Conservation (phyloP, 2,329 filamentous ascomycete genomes). For the Cladosporium colombiae region DNA sequence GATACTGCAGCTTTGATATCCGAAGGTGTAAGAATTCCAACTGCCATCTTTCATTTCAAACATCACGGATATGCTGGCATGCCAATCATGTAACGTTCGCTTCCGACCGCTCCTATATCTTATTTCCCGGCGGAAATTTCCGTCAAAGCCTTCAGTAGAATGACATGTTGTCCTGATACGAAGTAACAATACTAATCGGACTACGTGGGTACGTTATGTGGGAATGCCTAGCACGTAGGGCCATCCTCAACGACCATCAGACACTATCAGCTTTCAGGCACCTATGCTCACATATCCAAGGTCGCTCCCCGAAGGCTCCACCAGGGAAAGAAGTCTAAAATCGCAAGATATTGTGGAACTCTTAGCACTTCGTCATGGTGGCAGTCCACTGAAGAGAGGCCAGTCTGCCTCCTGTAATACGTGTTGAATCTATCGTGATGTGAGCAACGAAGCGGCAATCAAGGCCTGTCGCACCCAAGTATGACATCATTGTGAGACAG, state of each 20-base stretch:
- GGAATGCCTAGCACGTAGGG: not conserved
- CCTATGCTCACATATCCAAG: not conserved
- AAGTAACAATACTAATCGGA: not conserved
- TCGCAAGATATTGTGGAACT: not conserved
- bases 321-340: not conserved
- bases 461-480: not conserved
- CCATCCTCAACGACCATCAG: not conserved
- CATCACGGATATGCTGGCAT: too few species aligned
- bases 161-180: too few species aligned
- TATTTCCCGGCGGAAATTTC: too few species aligned
- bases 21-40: too few species aligned
- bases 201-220: not conserved
- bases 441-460: not conserved
- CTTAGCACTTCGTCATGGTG: not conserved
- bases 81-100: too few species aligned
- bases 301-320: not conserved
- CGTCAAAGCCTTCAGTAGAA: too few species aligned
- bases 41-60: too few species aligned
- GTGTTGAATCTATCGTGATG: not conserved
- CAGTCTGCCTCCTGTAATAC: not conserved
- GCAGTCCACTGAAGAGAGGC: not conserved
- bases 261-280: not conserved
- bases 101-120: too few species aligned
- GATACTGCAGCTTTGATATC: too few species aligned
- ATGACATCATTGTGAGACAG: not conserved